These are phyloP conservation scores for Arxiozyma slooffiae DNA, from an alignment of 1,139 yeast species.

Conservation along the genomic window DNA sequence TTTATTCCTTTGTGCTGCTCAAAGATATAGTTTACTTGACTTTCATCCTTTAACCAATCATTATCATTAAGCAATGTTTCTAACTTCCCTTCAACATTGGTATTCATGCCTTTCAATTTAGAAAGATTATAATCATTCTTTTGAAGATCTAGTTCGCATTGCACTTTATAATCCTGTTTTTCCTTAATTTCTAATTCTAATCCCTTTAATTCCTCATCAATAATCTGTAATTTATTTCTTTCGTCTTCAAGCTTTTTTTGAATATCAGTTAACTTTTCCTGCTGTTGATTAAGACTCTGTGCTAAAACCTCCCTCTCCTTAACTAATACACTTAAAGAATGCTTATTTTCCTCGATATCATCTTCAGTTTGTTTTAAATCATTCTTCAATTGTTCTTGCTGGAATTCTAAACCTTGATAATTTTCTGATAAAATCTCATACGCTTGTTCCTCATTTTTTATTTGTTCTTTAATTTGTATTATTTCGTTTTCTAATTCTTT, in stretches of 20 bases:
- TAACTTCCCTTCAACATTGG: conserved; percentile 37
- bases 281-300: not conserved
- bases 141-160: conserved; percentile 47
- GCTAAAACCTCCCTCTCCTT: conserved; percentile 28
- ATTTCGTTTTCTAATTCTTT: conserved; percentile 56
- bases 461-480: conserved; percentile 31
- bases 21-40: conserved; percentile 44
- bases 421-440: conserved; percentile 42
- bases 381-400: conserved; percentile 54
- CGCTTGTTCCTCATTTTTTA: conserved; percentile 36
- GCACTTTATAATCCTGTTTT: conserved; percentile 45
- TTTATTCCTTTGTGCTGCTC: conserved; percentile 55
- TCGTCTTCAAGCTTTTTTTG: conserved; percentile 38
- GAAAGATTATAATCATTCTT: conserved; percentile 57
- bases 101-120: conserved; percentile 40
- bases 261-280: conserved; percentile 9
- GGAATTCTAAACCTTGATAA: conserved; percentile 60
- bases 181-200: conserved; percentile 43
- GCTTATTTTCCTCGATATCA: conserved; percentile 33
- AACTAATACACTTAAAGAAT: conserved; percentile 35
- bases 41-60: conserved; percentile 66
- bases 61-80: conserved; percentile 45
- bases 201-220: conserved; percentile 70
- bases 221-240: conserved; percentile 51
- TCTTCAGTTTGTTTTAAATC: conserved; percentile 46